Conservation (phyloP, 768 basidiomycete species). For the Leccinum uliginosum region DNA sequence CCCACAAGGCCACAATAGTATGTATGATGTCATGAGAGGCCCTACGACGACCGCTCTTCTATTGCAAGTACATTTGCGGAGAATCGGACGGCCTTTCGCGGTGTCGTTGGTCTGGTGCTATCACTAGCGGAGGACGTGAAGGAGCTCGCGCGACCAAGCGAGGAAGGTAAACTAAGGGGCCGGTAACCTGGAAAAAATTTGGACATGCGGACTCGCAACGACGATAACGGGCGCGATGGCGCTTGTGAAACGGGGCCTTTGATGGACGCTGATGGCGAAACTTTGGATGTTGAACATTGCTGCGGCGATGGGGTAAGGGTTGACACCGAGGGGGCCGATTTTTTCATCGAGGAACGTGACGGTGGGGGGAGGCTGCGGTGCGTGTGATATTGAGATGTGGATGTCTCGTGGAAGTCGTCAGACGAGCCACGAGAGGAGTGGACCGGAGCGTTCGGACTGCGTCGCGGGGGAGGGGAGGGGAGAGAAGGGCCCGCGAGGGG, state of each 20-base stretch:
- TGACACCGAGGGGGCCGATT: constrained; percentile 31
- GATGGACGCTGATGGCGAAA: constrained; percentile 32
- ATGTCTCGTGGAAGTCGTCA: constrained; percentile 23
- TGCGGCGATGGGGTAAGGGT: constrained; percentile 21
- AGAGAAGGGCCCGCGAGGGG: constrained; percentile 27
- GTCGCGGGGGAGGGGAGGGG: constrained; percentile 14
- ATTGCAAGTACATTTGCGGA: constrained; percentile 40
- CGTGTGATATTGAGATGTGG: constrained; percentile 17
- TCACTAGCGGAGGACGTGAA: constrained; percentile 31
- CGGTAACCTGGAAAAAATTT: constrained; percentile 45
- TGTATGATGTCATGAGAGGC: background rate
- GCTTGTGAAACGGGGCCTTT: constrained; percentile 23
- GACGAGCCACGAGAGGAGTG: constrained; percentile 18
- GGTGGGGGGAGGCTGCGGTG: constrained; percentile 47
- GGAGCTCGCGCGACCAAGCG: constrained; percentile 30
- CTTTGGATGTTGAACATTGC: constrained; percentile 10
- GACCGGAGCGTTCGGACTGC: constrained; percentile 23
- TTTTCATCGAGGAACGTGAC: constrained; percentile 62
- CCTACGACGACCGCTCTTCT: constrained; percentile 19
- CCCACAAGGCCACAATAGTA: background rate
- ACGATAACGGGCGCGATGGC: constrained; percentile 28
- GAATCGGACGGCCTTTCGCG: constrained; percentile 61
- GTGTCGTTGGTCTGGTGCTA: constrained; percentile 38
- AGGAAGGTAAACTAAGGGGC: constrained; percentile 33
- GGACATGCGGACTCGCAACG: constrained; percentile 49